Base-by-base conservation (phyloP, 2,329 filamentous ascomycete genomes). In the Phyllosticta citribraziliensis region DNA sequence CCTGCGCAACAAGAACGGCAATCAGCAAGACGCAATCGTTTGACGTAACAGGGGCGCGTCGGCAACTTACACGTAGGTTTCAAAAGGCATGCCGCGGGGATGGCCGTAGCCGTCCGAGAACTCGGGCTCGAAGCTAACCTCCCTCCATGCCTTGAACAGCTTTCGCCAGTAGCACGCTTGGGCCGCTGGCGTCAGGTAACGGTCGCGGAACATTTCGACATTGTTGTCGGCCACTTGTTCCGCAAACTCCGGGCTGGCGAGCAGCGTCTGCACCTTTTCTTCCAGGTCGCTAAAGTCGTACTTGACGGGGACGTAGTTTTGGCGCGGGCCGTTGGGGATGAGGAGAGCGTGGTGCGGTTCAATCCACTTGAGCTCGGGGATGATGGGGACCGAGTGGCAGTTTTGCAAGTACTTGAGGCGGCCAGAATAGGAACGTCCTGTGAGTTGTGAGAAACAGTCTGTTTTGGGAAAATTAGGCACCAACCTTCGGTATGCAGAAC, bases 111-210 rank as follows among this genome's bases (percentile, higher is more conserved):
- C 59, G 11, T 57, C 55, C 14, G 54, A 67, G 2, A 64, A 60
- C 33, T 66, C 57, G 11, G 66, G 66, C 50, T 62, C 62, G 51
- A 66, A 67, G 50, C 75, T 75, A 50, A 75, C 75, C 12, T 64
- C 64, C 33, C 64, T 66, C 72, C 74, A 76, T 2, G 64, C 67
- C 25, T 69, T 65, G 27, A 81, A 71, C 62, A 82, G 66, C 54
- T 76, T 72, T 11, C 81, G 73, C 81, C 81, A 83, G 64, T 83
- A 83, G 64, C 80, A 84, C 2, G 77, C 75, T 67, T 83, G 79
- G 1, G 81, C 80, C 2, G 80, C 79, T 1, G 80, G 79, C 1
- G 80, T 82, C 30, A 83, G 69, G 65, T 82, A 83, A 2, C 78
- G 70, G 65, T 83, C 79, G 2, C 80, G 74, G 65, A 82, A 82